phyloP scores from a whole-genome alignment of 2,329 filamentous ascomycete genomes.

The Trichoderma atroviride region DNA sequence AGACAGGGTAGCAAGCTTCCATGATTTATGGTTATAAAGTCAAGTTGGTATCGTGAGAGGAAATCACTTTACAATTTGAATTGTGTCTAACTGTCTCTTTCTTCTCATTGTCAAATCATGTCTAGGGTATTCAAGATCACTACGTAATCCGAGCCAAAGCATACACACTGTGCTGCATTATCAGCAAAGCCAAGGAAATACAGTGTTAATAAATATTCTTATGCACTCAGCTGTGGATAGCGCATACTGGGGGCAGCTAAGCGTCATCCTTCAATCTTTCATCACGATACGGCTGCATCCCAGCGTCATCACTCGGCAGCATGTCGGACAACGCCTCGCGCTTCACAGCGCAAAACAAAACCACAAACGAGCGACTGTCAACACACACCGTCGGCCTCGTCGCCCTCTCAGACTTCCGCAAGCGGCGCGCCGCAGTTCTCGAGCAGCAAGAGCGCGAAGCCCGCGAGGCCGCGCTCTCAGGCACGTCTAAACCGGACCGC shows the following conservation, averaged over 20 bases:
- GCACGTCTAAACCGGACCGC: conserved; percentile 52
- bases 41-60: not conserved
- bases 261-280: not conserved
- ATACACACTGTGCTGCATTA: not conserved
- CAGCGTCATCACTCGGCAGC: not conserved
- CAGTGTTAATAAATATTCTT: not conserved
- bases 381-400: conserved; percentile 90
- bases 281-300: conserved; percentile 34
- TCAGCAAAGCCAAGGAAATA: not conserved
- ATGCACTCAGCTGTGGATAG: not conserved
- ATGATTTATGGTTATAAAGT: not conserved
- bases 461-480: conserved; percentile 59
- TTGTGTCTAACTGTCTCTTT: not conserved
- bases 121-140: not conserved
- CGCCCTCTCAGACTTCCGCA: conserved; percentile 89
- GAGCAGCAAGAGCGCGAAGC: conserved; percentile 86
- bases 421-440: conserved; percentile 90
- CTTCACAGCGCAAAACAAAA: conserved; percentile 75
- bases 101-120: not conserved
- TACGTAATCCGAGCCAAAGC: not conserved
- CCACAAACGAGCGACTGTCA: conserved; percentile 79
- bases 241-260: not conserved
- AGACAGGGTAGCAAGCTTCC: conserved; percentile 61
- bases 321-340: conserved; percentile 48
- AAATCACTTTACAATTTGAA: fast-evolving